Conservation (phyloP, 2,329 filamentous ascomycete species). For the Zarea fungicola region DNA sequence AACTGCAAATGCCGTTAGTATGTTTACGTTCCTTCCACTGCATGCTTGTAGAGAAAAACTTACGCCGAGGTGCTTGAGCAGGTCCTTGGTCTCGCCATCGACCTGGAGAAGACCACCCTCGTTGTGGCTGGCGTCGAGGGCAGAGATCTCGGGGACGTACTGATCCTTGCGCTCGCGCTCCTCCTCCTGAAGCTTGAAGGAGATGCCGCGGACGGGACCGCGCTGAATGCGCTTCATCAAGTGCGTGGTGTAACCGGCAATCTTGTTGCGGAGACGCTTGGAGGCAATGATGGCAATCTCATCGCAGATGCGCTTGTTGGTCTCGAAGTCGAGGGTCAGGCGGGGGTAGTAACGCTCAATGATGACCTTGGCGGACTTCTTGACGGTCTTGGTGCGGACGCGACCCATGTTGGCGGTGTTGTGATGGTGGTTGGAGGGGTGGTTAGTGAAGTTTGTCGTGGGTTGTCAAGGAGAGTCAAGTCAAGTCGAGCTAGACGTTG, state of each 20-base stretch:
- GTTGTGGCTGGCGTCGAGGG: conserved; percentile 95
- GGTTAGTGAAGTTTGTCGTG: conserved; percentile 20
- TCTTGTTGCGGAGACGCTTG: conserved; percentile 99
- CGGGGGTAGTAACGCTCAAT: conserved; percentile 98
- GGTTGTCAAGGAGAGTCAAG: conserved; percentile 1
- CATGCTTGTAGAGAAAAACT: conserved; percentile 37
- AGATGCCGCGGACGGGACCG: conserved; percentile 98
- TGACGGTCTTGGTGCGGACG: conserved; percentile 65
- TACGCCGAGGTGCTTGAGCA: conserved; percentile 98
- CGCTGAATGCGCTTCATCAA: conserved; percentile 99
- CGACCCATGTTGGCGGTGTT: conserved; percentile 62
- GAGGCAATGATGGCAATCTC: conserved; percentile 99
- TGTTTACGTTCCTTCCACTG: background rate
- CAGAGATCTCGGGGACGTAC: conserved; percentile 98
- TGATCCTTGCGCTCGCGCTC: conserved; percentile 99
- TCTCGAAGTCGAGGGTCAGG: conserved; percentile 99
- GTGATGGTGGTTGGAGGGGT: conserved; percentile 29
- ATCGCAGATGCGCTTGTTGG: conserved; percentile 99
- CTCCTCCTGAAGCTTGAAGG: conserved; percentile 99
- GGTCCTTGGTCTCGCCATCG: conserved; percentile 96
- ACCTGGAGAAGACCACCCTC: conserved; percentile 93
- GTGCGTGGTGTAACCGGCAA: conserved; percentile 97
- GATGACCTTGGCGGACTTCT: conserved; percentile 95
- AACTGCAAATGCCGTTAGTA: conserved; percentile 57
- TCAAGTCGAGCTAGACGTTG: background rate